Conservation (phyloP, 2,329 filamentous ascomycete genomes). For the Acrocalymma vagum region DNA sequence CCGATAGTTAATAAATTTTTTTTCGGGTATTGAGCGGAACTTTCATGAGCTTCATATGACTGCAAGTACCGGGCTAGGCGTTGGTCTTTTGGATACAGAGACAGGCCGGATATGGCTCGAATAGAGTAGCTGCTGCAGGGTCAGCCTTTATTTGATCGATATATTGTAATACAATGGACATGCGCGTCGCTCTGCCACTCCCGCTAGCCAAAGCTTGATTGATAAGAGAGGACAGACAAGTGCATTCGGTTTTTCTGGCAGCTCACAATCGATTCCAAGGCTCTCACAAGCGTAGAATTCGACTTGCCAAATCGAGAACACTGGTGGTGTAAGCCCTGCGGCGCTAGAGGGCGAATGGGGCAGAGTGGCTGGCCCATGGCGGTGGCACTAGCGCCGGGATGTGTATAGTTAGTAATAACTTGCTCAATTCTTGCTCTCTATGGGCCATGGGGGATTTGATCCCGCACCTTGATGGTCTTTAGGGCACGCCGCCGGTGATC, state of each 20-base stretch:
- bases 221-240: no score
- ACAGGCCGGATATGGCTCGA: slow-evolving; percentile 8
- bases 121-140: slow-evolving; percentile 23
- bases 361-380: no score
- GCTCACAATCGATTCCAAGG: no score
- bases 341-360: no score
- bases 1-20: neutral
- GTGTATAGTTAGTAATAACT: no score
- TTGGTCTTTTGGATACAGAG: slow-evolving; percentile 7
- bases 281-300: no score
- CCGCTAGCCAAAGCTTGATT: slow-evolving; percentile 32
- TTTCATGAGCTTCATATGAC: neutral
- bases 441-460: no score
- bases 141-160: neutral
- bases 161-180: neutral
- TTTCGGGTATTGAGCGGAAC: neutral
- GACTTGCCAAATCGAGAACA: no score
- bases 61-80: slow-evolving; percentile 4
- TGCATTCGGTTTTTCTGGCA: no score
- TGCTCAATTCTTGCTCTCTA: no score
- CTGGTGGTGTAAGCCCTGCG: no score
- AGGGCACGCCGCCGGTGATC: slow-evolving; percentile 24
- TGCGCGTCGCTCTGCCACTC: slow-evolving; percentile 18
- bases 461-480: slow-evolving; percentile 15
- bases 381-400: no score